A percentile compares a stretch with the other conserved stretches of the same genome.
Evolutionary conservation across 1,284 basidiomycete genomes (phyloP).

Genomic region (Malassezia sp.): DNA sequence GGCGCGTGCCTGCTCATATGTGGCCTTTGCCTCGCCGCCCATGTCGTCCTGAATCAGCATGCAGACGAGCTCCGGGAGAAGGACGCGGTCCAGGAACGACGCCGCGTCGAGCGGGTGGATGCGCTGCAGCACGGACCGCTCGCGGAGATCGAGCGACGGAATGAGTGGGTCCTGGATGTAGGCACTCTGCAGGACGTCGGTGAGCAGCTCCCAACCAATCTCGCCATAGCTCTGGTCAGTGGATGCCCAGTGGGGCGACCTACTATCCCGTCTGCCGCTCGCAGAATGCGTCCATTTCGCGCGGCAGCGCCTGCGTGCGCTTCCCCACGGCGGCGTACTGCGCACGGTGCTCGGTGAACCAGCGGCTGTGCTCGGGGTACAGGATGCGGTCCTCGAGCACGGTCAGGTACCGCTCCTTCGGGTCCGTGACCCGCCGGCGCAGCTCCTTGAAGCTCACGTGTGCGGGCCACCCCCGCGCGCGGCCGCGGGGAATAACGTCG

Average conservation of each 20-base stretch:
- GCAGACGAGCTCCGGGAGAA: conserved; percentile 15
- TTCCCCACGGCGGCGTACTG: neutral
- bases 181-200: conserved; percentile 6
- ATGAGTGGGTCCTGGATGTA: conserved; percentile 13
- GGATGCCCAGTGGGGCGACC: too few relatives aligned
- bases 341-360: neutral
- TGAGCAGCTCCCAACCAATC: conserved; percentile 11
- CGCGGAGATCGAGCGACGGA: conserved; percentile 7
- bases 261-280: conserved; percentile 14
- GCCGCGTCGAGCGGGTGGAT: conserved; percentile 7
- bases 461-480: conserved; percentile 6
- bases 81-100: conserved; percentile 7
- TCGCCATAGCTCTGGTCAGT: conserved; percentile 12
- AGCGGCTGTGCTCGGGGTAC: conserved; percentile 8
- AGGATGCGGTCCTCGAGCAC: conserved; percentile 8
- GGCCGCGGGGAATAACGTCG: conserved; percentile 10
- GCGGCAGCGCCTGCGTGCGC: neutral
- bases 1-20: neutral
- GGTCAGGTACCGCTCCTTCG: conserved; percentile 6
- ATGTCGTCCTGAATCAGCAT: conserved; percentile 15
- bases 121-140: neutral
- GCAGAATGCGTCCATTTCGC: conserved; percentile 8
- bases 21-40: conserved; percentile 2
- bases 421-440: conserved; percentile 9
- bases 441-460: conserved; percentile 3